Evolutionary conservation across 192 early-diverging fungal species (phyloP), one percentile per base, ranked within the genome.

Genomic region (Spinellus fusiger): DNA sequence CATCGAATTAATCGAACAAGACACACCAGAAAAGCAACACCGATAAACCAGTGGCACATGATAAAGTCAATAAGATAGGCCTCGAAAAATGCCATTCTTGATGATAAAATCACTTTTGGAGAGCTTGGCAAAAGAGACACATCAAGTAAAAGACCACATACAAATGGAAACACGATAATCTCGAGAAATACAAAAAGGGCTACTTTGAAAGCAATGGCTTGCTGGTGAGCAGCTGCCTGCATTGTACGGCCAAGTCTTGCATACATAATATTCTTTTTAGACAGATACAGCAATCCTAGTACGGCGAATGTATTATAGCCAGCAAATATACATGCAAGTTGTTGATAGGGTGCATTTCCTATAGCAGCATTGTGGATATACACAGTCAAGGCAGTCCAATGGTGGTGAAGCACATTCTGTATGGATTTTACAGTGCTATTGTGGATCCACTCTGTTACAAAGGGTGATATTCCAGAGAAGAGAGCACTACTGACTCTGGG

Each of bases 1-100:
- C 83, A 74, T 23, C 84, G 62, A 1, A 98, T 84, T 64, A 93
- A 91, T 3, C 83, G 68, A 1, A 94, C 88, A 82, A 98, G 94
- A 60, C 90, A 80, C 55, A 92, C 90, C 91, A 97, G 95, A 65
- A 96, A 95, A 15, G 81, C 83, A n/a, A 93, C 93, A 1, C 96
- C 96, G 1, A 86, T 64, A 60, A 98, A 81, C 96, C 95, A 98
- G 64, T 96, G 92, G 57, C 91, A 72, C 47, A 92, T 82, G 51
- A 77, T 67, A 13, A 78, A 80, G 22, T 83, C 83, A 68, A 87
- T 77, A 1, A 87, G 87, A 18, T 80, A 75, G 9, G 68, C 52
- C 5, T 65, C 49, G 49, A 84, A 78, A 58, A 86, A 89, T 0
- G 58, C 69, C 40, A 76, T 66, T 15, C 89, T 85, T 12, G 77